Evolutionary conservation across 768 basidiomycete species (phyloP).

Genomic region (Artomyces pyxidatus): DNA sequence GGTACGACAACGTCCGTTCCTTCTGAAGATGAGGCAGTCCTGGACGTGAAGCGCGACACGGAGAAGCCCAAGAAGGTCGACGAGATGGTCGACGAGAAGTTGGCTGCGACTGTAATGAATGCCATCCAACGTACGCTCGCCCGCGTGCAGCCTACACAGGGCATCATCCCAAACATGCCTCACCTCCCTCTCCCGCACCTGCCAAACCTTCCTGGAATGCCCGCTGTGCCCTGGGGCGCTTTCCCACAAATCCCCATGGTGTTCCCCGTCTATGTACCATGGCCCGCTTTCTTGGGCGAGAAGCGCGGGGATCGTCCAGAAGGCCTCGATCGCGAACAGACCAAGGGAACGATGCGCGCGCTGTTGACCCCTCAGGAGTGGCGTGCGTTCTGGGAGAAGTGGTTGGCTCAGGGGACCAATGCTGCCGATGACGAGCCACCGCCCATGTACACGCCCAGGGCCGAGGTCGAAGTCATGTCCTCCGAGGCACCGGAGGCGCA

Average conservation of each 20-base stretch:
- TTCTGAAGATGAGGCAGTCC: slow-evolving; percentile 4
- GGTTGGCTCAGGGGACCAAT: slow-evolving; percentile 40
- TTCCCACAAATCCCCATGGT: slow-evolving; percentile 69
- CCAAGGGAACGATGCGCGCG: slow-evolving; percentile 26
- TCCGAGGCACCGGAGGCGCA: slow-evolving; percentile 4
- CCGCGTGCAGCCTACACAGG: slow-evolving; percentile 46
- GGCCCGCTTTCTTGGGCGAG: slow-evolving; percentile 54
- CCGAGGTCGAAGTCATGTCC: slow-evolving; percentile 17
- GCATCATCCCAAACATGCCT: slow-evolving; percentile 48
- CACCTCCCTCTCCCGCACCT: slow-evolving; percentile 31
- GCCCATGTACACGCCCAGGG: slow-evolving; percentile 63
- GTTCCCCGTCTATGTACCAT: slow-evolving; percentile 73
- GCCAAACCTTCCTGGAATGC: slow-evolving; percentile 41
- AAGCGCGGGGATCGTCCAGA: slow-evolving; percentile 28
- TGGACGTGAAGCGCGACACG: neutral
- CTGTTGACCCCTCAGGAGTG: slow-evolving; percentile 42
- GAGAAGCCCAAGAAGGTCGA: slow-evolving; percentile 16
- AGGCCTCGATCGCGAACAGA: slow-evolving; percentile 14
- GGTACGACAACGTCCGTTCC: slow-evolving; percentile 2
- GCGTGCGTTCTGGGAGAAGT: slow-evolving; percentile 66
- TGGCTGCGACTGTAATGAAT: slow-evolving; percentile 47
- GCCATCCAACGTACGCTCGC: slow-evolving; percentile 71
- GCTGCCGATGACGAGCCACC: slow-evolving; percentile 48
- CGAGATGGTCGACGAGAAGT: slow-evolving; percentile 20
- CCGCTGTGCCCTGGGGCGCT: slow-evolving; percentile 29